Evolutionary conservation across 768 basidiomycete genomes (phyloP).

Genomic region (Kwoniella dendrophila): DNA sequence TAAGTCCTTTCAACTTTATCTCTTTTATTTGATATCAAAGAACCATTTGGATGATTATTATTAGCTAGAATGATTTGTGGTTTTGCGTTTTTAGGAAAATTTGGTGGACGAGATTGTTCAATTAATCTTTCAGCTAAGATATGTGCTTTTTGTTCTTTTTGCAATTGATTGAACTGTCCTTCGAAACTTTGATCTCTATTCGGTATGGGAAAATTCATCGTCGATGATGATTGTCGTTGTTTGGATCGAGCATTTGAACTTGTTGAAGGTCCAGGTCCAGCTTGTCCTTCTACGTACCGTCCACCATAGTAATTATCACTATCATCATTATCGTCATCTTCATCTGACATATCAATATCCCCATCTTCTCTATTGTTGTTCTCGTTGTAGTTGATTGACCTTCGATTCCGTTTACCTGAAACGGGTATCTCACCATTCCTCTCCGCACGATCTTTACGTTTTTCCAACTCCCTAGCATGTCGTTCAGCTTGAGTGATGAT

Average conservation of each 20-base stretch:
- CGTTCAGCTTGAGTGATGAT: slow-evolving; percentile 16
- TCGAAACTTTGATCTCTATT: slow-evolving; percentile 12
- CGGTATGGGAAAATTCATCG: not conserved
- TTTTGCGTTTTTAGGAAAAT: slow-evolving; percentile 1
- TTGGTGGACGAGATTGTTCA: slow-evolving; percentile 10
- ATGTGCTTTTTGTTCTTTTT: slow-evolving; percentile 1
- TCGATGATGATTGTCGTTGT: slow-evolving; percentile 2
- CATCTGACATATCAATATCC: slow-evolving; percentile 7
- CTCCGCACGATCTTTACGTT: slow-evolving; percentile 4
- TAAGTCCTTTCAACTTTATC: slow-evolving; percentile 21
- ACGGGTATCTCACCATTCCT: slow-evolving; percentile 5
- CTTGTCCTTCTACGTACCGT: not conserved
- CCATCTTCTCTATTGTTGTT: slow-evolving; percentile 9
- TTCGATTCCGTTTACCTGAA: slow-evolving; percentile 7
- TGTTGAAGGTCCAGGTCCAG: slow-evolving; percentile 21
- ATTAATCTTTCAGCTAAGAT: not conserved
- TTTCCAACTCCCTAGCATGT: not conserved
- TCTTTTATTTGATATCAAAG: not conserved
- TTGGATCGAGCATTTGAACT: not conserved
- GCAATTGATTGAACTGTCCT: slow-evolving; percentile 11
- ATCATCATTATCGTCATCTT: not conserved
- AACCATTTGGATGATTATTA: slow-evolving; percentile 1
- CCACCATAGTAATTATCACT: not conserved
- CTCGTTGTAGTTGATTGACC: slow-evolving; percentile 10
- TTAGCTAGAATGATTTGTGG: slow-evolving; percentile 18